These are phyloP conservation scores for Ophiocytium majus DNA, from an alignment of 352 stramenopile species.

Conservation along the genomic window DNA sequence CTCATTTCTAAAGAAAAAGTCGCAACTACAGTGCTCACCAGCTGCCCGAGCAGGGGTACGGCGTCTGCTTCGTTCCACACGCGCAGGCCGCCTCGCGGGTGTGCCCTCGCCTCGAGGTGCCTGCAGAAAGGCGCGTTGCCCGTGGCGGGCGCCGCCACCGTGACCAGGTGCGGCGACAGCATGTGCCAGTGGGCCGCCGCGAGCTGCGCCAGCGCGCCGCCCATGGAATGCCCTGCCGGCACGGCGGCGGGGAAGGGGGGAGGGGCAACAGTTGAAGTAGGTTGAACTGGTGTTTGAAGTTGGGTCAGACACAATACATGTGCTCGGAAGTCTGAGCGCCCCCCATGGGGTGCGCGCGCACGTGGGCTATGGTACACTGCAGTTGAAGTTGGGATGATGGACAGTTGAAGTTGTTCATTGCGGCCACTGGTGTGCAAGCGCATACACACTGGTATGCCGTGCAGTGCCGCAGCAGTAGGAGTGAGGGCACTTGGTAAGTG, in stretches of 20 bases:
- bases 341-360: too few species aligned
- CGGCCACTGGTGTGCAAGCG: too few species aligned
- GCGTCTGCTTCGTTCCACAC: conserved; percentile 31
- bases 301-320: too few species aligned
- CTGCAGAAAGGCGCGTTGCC: conserved; percentile 29
- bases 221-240: conserved; percentile 26
- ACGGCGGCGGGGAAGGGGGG: not conserved
- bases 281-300: conserved; percentile 4
- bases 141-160: conserved; percentile 22
- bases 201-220: conserved; percentile 26
- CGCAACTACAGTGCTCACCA: conserved; percentile 16
- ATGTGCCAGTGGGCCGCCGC: conserved; percentile 19
- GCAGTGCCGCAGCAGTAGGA: too few species aligned
- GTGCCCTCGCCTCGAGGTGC: conserved; percentile 20
- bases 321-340: too few species aligned
- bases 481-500: too few species aligned
- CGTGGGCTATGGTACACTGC: too few species aligned
- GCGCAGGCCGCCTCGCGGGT: conserved; percentile 22
- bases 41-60: conserved; percentile 20
- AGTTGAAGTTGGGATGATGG: too few species aligned
- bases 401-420: too few species aligned
- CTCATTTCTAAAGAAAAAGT: too few species aligned
- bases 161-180: conserved; percentile 21
- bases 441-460: too few species aligned
- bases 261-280: not conserved